Base-by-base conservation (phyloP, 345 rosid species). In the Physaria fendleri region DNA sequence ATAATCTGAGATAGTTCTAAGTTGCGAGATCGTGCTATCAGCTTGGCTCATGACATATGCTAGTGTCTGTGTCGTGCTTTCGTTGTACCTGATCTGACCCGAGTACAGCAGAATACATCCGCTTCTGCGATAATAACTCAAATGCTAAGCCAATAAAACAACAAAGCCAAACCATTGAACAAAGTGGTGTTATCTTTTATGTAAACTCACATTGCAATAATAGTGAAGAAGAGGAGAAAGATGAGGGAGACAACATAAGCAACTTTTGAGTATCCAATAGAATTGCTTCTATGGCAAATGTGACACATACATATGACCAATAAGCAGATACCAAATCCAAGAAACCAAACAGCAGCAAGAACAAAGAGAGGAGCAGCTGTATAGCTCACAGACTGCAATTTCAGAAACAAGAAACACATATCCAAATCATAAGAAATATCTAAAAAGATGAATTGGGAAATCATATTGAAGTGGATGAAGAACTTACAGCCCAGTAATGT, bases 401-500 rank as follows among this genome's bases (percentile, higher is more conserved):
- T 61, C 37, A 50, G 60, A 56, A 66, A 65, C 63, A 15, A 24
- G 40, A 49, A 27, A 58, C 43, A 64, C 16, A 49, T 1, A 39
- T 60, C 23, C 56, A 62, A 51, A 30, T 25, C 59, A 34, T 39
- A 24, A 46, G 12, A 27, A 27, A 12, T 32, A 58, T 30, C 15
- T 8, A 12, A 45, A 45, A 21, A 54, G 6, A 48, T 48, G 8
- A 50, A 11, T 16, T 1, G 15, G 16, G 7, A 56, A 5, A 5
- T 7, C 11, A 22, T 9, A 13, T 0, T 10, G 16, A 61, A 37
- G 14, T 17, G 2, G 13, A 43, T n/a, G n/a, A 39, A 1, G 29
- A 66, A 60, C 97, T 79, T 78, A 93, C 99, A 43, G 97, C 90
- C 99, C 97, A 93, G 64, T 93, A 93, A 76, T 89, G 99, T 9